These are phyloP conservation scores for Astrothelium macrocarpum DNA, from an alignment of 495 filamentous ascomycete species.

Conservation along the genomic window DNA sequence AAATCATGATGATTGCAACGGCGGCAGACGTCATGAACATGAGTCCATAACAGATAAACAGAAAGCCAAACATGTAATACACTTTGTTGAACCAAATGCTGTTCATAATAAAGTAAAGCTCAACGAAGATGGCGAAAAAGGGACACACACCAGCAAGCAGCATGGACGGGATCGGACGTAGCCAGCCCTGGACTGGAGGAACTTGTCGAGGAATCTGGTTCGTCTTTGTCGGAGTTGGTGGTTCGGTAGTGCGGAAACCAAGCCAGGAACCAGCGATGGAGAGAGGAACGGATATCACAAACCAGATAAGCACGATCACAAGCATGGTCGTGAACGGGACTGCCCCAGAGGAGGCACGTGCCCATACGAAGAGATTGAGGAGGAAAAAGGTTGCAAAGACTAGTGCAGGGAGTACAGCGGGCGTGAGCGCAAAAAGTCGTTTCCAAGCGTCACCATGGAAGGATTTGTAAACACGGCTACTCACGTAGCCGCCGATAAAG, in stretches of 20 bases:
- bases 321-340: slow-evolving; percentile 97
- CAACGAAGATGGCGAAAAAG: slow-evolving; percentile 93
- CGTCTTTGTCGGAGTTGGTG: slow-evolving; percentile 76
- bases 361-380: slow-evolving; percentile 93
- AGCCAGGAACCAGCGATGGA: slow-evolving; percentile 88
- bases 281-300: slow-evolving; percentile 85
- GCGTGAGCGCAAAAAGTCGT: slow-evolving; percentile 80
- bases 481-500: slow-evolving; percentile 86
- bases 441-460: slow-evolving; percentile 91
- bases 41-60: slow-evolving; percentile 93
- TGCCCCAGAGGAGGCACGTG: slow-evolving; percentile 76
- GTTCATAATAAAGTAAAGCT: slow-evolving; percentile 97
- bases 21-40: slow-evolving; percentile 95
- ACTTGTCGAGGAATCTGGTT: slow-evolving; percentile 98
- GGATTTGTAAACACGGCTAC: slow-evolving; percentile 80
- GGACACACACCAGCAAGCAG: slow-evolving; percentile 83
- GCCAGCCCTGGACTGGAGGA: slow-evolving; percentile 67
- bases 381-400: slow-evolving; percentile 88
- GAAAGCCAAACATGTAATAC: slow-evolving; percentile 99
- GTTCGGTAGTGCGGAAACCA: slow-evolving; percentile 60
- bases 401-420: slow-evolving; percentile 72
- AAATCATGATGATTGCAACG: slow-evolving; percentile 84
- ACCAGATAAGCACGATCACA: slow-evolving; percentile 87
- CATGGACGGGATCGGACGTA: slow-evolving; percentile 77
- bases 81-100: slow-evolving; percentile 96